Evolutionary conservation across 2,329 filamentous ascomycete genomes (phyloP), one percentile per base, ranked within the genome.

Genomic region (Microsporum audouinii): DNA sequence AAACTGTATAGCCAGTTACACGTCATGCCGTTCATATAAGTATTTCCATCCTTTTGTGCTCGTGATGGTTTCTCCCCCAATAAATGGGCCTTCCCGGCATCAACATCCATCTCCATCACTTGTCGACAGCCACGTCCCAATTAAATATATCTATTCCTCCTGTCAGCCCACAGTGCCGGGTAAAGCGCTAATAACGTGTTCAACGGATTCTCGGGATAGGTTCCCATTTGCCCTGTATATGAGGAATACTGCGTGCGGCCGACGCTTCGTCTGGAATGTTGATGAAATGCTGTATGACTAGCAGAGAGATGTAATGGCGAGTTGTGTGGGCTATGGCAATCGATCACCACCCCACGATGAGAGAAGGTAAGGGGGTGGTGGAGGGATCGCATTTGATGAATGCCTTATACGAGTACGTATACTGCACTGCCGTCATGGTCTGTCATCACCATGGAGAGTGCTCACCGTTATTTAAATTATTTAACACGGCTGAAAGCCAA

Each of bases 161-260:
- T 55, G 51, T 55, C 51, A 55, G 51, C 31, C 51, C 51, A 36
- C 17, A n/a, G 51, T 36, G 51, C 31, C 51, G 51, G 51, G 51
- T 55, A 55, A 55, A 31, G 51, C 51, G 51, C 51, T 55, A 55
- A 55, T 36, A 55, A 55, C 51, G 51, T 55, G 51, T 36, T 55
- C 31, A 36, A n/a, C 51, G 51, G 51, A 55, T 36, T 55, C 51
- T 55, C 51, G 51, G 51, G 51, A 55, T 55, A 31, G 51, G 12
- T 36, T 55, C 51, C 51, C 51, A 55, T 55, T 38, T 55, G 51
- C 33, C 29, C 12, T 55, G 33, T n/a, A 38, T n/a, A 23, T 55
- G 14, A 36, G n/a, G n/a, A 31, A 36, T 14, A 31, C 51, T 34
- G 33, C 51, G n/a, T 55, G 51, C 17, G 49, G 31, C 51, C 29